Evolutionary conservation across 257 asterid genomes (phyloP), one percentile per base, ranked within the genome.

Genomic region (Ilex aquifolium): DNA sequence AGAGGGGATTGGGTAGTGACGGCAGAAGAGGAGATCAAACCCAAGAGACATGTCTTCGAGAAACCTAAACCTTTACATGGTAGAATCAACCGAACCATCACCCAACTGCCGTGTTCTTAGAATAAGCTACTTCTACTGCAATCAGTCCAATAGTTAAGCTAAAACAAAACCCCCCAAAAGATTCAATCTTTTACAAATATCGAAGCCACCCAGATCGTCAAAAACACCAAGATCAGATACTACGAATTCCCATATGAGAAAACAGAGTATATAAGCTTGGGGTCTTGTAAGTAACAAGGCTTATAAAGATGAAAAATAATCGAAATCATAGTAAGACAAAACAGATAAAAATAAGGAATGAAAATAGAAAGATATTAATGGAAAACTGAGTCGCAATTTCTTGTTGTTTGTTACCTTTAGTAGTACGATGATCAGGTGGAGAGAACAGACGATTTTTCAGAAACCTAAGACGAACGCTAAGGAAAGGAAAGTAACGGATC

Each of bases 41-140:
- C 94, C 84, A 84, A 65, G 77, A 92, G 86, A 76, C 95, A 90
- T 58, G 85, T 78, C 91, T 77, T 83, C 6, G n/a, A 87, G 44
- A 87, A 80, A 79, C 76, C 78, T 52, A 91, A 78, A 80, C 78
- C 85, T 81, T 85, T 85, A 82, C 80, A 82, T 56, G 95, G 96
- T 57, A 89, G 76, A 79, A 92, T 70, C 87, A 92, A 80, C 67
- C 94, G 85, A 73, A 91, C 86, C 95, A 92, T 92, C 69, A 63
- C 52, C 82, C 69, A 72, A 74, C 67, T 80, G 69, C 69, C 67
- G 72, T 70, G 77, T 59, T 48, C 81, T 73, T 62, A 83, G 65
- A 71, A 39, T 21, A 75, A 65, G 76, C 75, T 70, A 70, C 56
- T 42, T 56, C 57, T 40, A 51, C 44, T 27, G 42, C 10, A 56